phyloP scores from a whole-genome alignment of 305 asterid species.

The Fraxinus sp. region DNA sequence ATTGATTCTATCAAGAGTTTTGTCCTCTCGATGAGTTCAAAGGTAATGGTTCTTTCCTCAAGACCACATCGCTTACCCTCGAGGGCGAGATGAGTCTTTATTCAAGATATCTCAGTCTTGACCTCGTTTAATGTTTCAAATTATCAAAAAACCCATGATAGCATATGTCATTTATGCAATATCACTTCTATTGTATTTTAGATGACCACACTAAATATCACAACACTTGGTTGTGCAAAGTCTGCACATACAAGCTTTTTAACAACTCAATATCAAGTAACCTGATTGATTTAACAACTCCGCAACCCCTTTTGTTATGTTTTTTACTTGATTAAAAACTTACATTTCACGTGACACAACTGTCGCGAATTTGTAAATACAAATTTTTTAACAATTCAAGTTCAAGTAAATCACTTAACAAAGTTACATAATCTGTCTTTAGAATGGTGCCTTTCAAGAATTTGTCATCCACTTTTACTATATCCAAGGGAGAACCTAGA shows the following conservation, averaged over 20 bases:
- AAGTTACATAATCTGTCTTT: neutral
- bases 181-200: neutral
- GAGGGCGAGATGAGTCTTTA: neutral
- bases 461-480: neutral
- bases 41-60: neutral
- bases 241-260: neutral
- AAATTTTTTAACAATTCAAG: no score
- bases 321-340: neutral
- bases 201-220: neutral
- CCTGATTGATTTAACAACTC: neutral
- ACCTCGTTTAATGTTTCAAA: neutral
- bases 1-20: neutral
- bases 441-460: neutral
- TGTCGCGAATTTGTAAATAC: no score
- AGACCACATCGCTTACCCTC: neutral
- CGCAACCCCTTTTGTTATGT: neutral
- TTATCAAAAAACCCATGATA: neutral
- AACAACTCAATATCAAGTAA: neutral
- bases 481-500: neutral
- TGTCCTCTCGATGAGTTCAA: neutral
- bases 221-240: neutral
- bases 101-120: neutral
- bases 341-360: no score
- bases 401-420: neutral
- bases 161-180: neutral